phyloP scores from a whole-genome alignment of 306 rosid genomes.

The Quercus parvula region DNA sequence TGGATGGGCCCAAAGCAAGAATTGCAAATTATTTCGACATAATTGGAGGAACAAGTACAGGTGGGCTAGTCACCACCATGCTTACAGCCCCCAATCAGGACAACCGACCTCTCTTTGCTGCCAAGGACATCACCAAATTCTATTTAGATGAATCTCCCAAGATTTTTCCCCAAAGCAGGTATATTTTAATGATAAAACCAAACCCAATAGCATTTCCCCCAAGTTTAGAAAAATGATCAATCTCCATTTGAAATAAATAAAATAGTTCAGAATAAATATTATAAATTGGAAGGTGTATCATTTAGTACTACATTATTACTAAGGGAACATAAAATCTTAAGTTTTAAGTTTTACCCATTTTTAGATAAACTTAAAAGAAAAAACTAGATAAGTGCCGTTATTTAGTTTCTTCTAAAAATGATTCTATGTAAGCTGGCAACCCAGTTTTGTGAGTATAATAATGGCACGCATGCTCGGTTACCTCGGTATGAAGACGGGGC shows the following conservation, averaged over 20 bases:
- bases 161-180: constrained; percentile 28
- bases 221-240: too few species aligned
- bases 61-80: constrained; percentile 38
- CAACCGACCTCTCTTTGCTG: constrained; percentile 24
- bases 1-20: constrained; percentile 36
- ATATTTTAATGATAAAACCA: not conserved
- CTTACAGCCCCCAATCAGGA: constrained; percentile 34
- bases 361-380: too few species aligned
- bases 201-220: too few species aligned
- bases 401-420: too few species aligned
- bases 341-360: not conserved
- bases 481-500: constrained; percentile 12
- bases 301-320: too few species aligned
- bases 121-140: constrained; percentile 23
- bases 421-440: too few species aligned
- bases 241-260: too few species aligned
- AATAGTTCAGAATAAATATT: too few species aligned
- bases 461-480: too few species aligned
- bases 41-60: constrained; percentile 45
- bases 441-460: not conserved
- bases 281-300: too few species aligned
- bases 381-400: too few species aligned
- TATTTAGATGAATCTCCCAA: constrained; percentile 13
- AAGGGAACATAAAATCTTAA: too few species aligned
- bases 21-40: constrained; percentile 37